Evolutionary conservation across 1,139 yeast species (phyloP), one percentile per base, ranked within the genome.

Genomic region (Suhomyces bolitotheri): DNA sequence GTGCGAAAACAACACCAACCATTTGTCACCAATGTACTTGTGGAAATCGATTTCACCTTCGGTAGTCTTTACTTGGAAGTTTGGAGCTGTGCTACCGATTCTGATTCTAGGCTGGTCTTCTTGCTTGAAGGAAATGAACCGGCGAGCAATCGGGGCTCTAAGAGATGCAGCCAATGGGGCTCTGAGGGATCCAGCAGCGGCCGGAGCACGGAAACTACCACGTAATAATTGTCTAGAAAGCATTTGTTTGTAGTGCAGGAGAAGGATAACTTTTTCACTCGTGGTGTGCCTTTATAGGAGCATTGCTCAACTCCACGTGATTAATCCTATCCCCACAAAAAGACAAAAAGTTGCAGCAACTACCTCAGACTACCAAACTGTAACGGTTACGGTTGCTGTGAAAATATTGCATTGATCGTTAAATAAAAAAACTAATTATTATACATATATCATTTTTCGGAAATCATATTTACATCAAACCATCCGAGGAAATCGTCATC

Each of bases 401-500:
- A n/a, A n/a, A n/a, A n/a, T n/a, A n/a, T n/a, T n/a, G n/a, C n/a
- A n/a, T n/a, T n/a, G n/a, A n/a, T n/a, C n/a, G n/a, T n/a, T n/a
- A n/a, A n/a, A n/a, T n/a, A n/a, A n/a, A n/a, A n/a, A n/a, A n/a
- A n/a, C n/a, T n/a, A 22, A 22, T 16, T 17, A 21, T 31, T 26
- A 15, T 10, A 26, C 34, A 25, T 15, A 24, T 17, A 25, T 25
- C 22, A 53, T 28, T 41, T 49, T 39, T 58, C 62, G 16, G 63
- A 56, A 36, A 64, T 56, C 61, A 68, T 60, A 45, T 66, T 70
- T 71, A 65, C 80, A 54, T 89, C 96, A 66, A 89, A 84, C 96
- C 96, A 90, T n/a, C 97, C 97, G 34, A 90, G 66, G 54, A 90
- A 83, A 55, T 89, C 97, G 55, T 89, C 97, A 39, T 70, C 75